Conservation (phyloP, 306 rosid species). For the Cucurbita ficifolia region DNA sequence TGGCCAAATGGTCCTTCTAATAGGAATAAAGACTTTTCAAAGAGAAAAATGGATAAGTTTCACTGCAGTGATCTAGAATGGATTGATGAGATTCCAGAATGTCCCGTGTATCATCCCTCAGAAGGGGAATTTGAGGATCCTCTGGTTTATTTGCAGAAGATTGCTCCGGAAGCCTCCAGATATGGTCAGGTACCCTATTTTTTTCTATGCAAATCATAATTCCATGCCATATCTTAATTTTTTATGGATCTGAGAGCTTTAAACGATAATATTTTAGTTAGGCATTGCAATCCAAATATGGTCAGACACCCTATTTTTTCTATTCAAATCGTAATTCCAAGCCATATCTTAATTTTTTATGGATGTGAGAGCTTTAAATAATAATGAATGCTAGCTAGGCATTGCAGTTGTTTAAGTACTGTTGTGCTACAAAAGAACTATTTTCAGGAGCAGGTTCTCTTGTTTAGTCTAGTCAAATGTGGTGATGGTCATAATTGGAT, state of each 20-base stretch:
- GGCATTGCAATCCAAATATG: not conserved
- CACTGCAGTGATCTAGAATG: conserved; percentile 70
- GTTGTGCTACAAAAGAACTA: not conserved
- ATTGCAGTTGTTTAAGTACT: no score
- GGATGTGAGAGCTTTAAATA: no score
- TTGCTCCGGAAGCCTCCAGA: conserved; percentile 90
- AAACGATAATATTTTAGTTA: not conserved
- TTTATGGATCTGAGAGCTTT: not conserved
- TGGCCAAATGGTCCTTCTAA: conserved; percentile 10
- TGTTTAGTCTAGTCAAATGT: not conserved
- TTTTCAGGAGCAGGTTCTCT: not conserved
- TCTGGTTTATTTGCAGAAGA: conserved; percentile 76
- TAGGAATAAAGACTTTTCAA: conserved; percentile 30
- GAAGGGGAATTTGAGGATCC: conserved; percentile 92
- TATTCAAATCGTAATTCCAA: no score
- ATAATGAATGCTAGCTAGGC: no score
- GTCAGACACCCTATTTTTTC: no score
- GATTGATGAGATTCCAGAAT: conserved; percentile 67
- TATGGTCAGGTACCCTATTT: conserved; percentile 41
- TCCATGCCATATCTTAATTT: not conserved
- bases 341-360: no score
- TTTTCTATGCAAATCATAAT: not conserved
- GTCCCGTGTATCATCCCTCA: conserved; percentile 84
- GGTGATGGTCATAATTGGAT: not conserved
- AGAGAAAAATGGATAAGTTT: conserved; percentile 78